Conservation (phyloP, 2,329 filamentous ascomycete genomes). For the Exophiala xenobiotica region DNA sequence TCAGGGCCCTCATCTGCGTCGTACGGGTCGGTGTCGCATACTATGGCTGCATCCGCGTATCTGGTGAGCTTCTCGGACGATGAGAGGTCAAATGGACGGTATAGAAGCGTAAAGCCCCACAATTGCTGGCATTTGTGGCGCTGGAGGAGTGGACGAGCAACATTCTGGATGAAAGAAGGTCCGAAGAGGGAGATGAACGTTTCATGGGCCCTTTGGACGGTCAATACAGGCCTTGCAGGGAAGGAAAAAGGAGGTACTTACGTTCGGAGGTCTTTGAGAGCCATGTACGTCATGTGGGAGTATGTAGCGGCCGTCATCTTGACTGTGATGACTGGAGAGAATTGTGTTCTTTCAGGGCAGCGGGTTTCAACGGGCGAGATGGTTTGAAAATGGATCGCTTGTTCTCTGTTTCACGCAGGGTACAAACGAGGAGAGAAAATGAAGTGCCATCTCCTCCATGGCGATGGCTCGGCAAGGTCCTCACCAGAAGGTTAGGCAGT, state of each 20-base stretch:
- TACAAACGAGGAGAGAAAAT: too few species aligned
- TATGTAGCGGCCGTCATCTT: neutral
- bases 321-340: too few species aligned
- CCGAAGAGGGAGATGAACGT: neutral
- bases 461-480: too few species aligned
- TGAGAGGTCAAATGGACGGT: neutral
- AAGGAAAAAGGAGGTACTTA: neutral
- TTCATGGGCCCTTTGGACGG: neutral
- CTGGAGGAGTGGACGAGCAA: neutral
- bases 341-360: too few species aligned
- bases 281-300: neutral
- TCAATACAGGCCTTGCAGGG: neutral
- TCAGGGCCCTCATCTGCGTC: neutral
- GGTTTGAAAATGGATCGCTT: too few species aligned
- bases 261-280: neutral
- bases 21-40: neutral
- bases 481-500: too few species aligned
- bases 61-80: neutral
- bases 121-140: neutral
- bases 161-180: neutral
- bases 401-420: too few species aligned
- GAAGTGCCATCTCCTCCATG: too few species aligned
- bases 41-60: neutral
- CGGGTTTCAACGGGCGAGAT: too few species aligned
- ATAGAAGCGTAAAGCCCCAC: neutral